phyloP scores from a whole-genome alignment of 805 yeast genomes.

The Barnettozyma wickerhamii region DNA sequence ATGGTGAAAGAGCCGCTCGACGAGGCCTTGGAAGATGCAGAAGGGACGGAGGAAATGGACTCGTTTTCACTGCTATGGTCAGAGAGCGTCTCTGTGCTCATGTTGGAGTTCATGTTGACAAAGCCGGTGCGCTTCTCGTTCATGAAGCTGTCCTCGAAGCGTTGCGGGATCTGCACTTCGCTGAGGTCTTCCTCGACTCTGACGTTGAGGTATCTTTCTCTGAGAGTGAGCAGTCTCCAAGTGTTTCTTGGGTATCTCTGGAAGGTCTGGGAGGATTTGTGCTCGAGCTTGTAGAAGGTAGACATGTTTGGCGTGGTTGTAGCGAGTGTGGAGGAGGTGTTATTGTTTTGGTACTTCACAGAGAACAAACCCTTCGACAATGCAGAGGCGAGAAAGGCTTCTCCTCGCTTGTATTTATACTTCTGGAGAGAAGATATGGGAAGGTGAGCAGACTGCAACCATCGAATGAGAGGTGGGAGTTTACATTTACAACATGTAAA shows the following conservation, averaged over 20 bases:
- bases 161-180: not conserved
- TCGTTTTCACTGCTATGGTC: constrained; percentile 8
- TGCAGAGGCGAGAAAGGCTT: no score
- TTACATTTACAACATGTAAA: no score
- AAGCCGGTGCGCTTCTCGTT: no score
- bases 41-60: constrained; percentile 6
- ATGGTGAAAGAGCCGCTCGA: not conserved
- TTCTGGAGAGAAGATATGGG: not conserved
- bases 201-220: constrained; percentile 18
- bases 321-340: not conserved
- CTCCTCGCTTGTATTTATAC: not conserved
- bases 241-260: constrained; percentile 10
- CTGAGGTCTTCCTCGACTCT: not conserved
- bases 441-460: no score
- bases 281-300: not conserved
- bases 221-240: constrained; percentile 20
- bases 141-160: no score
- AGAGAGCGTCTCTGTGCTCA: not conserved
- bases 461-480: no score
- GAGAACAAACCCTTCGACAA: no score
- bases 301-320: no score
- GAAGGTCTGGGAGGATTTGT: not conserved
- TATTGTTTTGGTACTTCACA: not conserved
- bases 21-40: constrained; percentile 4
- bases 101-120: constrained; percentile 7